Percentiles rank a stretch among this genome's conserved stretches.
Evolutionary conservation across 2,329 filamentous ascomycete genomes (phyloP).

Genomic region (Fusarium foetens): DNA sequence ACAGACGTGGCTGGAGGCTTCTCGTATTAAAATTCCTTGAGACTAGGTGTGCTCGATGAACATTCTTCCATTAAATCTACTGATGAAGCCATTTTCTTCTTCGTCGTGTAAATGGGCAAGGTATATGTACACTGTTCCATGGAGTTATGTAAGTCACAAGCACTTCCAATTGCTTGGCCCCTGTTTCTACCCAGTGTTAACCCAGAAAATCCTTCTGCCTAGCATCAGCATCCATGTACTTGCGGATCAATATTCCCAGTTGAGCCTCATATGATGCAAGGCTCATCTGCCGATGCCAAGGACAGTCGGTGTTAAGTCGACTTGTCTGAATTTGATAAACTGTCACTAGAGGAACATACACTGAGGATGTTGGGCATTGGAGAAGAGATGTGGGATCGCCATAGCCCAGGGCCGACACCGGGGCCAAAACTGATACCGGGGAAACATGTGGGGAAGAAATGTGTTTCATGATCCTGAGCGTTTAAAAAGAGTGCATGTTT

Average conservation of each 20-base stretch:
- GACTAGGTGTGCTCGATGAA: not conserved
- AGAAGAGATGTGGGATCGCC: not conserved
- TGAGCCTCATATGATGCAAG: not conserved
- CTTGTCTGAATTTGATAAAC: too few relatives aligned
- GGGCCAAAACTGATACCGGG: not conserved
- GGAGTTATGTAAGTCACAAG: not conserved
- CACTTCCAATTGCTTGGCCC: not conserved
- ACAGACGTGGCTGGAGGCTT: not conserved
- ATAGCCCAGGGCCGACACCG: not conserved
- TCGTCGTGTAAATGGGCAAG: not conserved
- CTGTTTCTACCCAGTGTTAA: not conserved
- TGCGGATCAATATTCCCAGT: not conserved
- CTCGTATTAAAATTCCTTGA: accelerated
- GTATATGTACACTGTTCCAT: not conserved
- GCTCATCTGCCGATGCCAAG: not conserved
- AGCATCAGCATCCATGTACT: not conserved
- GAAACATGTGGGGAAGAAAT: not conserved
- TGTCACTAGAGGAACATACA: not conserved
- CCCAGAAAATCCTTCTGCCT: not conserved
- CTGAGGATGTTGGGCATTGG: not conserved
- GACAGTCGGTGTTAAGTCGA: not conserved
- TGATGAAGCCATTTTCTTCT: not conserved
- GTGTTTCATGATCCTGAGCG: not conserved
- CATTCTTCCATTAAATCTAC: accelerated
- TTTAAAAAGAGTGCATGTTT: not conserved